These are phyloP conservation scores for Hortiboletus flavorubellus DNA, from an alignment of 768 basidiomycete genomes.

Conservation along the genomic window DNA sequence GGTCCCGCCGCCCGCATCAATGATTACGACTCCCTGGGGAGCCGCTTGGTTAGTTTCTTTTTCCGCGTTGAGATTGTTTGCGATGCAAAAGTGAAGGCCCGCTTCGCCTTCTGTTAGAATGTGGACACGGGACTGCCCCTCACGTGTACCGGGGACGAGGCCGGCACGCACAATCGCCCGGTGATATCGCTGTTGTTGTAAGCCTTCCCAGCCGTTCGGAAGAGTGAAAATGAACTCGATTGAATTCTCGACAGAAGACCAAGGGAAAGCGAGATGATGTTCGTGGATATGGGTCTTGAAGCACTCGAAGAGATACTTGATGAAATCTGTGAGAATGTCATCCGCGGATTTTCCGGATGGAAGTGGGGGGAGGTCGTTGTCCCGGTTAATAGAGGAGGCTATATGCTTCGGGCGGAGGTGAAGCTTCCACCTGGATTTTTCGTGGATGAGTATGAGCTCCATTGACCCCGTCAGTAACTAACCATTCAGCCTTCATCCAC, in stretches of 20 bases:
- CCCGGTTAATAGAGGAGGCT: conserved; percentile 9
- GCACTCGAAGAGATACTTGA: conserved; percentile 2
- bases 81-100: conserved; percentile 35
- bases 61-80: conserved; percentile 28
- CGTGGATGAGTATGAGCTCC: not conserved
- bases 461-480: not conserved
- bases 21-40: conserved; percentile 34
- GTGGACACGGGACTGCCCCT: conserved; percentile 13
- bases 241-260: conserved; percentile 11
- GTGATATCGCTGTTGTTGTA: conserved; percentile 10
- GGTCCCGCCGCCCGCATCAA: conserved; percentile 14
- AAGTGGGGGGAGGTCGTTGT: conserved; percentile 28
- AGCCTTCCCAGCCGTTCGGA: conserved; percentile 12
- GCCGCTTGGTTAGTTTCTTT: conserved; percentile 14
- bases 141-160: conserved; percentile 12
- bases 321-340: not conserved
- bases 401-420: conserved; percentile 17
- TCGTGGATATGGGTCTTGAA: conserved; percentile 10
- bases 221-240: conserved; percentile 24
- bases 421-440: conserved; percentile 26
- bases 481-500: conserved; percentile 20
- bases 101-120: conserved; percentile 11
- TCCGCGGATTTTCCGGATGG: conserved; percentile 3
- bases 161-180: conserved; percentile 19
- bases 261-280: conserved; percentile 13